These are phyloP conservation scores for Stentor coeruleus DNA, from an alignment of 73 alveolate species.

Conservation along the genomic window DNA sequence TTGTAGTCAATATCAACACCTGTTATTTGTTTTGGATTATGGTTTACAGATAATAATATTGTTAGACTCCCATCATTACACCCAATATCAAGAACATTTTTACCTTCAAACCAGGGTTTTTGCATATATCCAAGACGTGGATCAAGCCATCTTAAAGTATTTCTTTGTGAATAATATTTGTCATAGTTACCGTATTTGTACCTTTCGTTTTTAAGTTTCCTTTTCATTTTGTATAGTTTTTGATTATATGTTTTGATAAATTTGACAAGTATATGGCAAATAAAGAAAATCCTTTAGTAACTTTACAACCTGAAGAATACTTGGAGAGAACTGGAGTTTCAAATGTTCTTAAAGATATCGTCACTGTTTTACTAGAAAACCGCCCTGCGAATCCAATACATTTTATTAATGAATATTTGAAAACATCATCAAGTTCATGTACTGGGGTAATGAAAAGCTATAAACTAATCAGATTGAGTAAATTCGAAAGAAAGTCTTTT, in stretches of 20 bases:
- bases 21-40: conserved; percentile 48
- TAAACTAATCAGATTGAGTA: conserved; percentile 52
- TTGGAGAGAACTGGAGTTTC: conserved; percentile 50
- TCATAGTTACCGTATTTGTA: conserved; percentile 37
- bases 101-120: conserved; percentile 51
- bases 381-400: conserved; percentile 73
- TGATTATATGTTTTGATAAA: too few species aligned
- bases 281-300: conserved; percentile 4
- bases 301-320: conserved; percentile 18
- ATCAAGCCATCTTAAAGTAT: conserved; percentile 43
- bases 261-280: too few species aligned
- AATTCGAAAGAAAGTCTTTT: conserved; percentile 44
- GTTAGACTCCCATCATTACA: conserved; percentile 80
- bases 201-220: neutral
- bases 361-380: conserved; percentile 53
- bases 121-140: conserved; percentile 38
- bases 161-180: conserved; percentile 32
- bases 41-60: conserved; percentile 52
- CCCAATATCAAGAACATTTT: conserved; percentile 70
- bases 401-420: conserved; percentile 19
- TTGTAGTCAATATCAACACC: conserved; percentile 82
- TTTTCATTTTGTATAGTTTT: too few species aligned
- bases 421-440: neutral
- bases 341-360: conserved; percentile 42
- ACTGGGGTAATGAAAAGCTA: conserved; percentile 54